Base-by-base conservation (phyloP, 139 green algal species). In the Nannochloris sp. region DNA sequence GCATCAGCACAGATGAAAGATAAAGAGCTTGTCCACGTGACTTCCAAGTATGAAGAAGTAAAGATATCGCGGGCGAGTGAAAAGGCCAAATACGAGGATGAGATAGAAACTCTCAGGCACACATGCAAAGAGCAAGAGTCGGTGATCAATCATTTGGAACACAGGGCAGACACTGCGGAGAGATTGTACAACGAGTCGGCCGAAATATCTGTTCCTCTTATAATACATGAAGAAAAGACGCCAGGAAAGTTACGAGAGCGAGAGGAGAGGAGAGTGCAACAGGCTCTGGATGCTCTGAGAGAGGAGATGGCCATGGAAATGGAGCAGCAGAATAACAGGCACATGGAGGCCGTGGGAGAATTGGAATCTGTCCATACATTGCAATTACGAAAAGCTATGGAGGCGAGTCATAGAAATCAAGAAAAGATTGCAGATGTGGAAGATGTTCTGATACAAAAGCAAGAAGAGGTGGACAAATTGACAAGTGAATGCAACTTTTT, bases 401-500 rank as follows among this genome's bases (percentile, higher is more conserved):
- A 50, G 1, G 0, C 12, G 24, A 49, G 9, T 4, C 8, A 40
- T 40, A 40, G 0, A 8, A 15, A 16, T 10, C 57, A 64, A 58
- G 57, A 54, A 27, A 48, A 50, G 0, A 31, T 31, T 3, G 57
- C 57, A 9, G n/a, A 18, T 7, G 18, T 64, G n/a, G 56, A 64
- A 18, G 19, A 21, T 25, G 6, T 25, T 15, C n/a, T 61, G 18
- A 44, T 19, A 44, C n/a, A 5, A 21, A 19, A 48, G 18, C n/a
- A 61, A 46, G 19, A 61, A n/a, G 19, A 61, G 55, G 40, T 64
- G 23, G 23, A 64, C 19, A 64, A 64, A 23, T 27, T 58, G 21
- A 58, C 14, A 4, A 21, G 12, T 15, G 21, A 58, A 14, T 31
- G 19, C 21, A 31, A 58, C 11, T 18, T 18, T 3, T 48, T 18